Percentiles rank a stretch among this genome's conserved stretches.
Evolutionary conservation across 371 early-diverging fungal species (phyloP).

Genomic region (Syncephalastrum monosporum): DNA sequence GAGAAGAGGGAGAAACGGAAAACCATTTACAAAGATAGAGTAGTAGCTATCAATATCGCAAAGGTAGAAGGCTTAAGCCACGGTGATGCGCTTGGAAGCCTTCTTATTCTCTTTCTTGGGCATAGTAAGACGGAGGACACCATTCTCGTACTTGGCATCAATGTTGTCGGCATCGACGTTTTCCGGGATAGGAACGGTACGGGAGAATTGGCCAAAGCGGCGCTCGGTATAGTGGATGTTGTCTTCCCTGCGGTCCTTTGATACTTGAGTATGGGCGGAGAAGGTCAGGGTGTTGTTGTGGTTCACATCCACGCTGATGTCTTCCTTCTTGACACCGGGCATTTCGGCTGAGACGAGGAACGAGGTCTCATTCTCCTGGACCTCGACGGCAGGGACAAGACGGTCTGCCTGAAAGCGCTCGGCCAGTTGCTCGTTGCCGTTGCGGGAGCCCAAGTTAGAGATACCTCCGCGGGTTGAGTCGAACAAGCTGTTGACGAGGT

Average conservation of each 20-base stretch:
- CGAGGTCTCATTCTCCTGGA: slow-evolving; percentile 23
- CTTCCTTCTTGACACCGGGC: slow-evolving; percentile 31
- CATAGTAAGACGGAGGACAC: slow-evolving; percentile 52
- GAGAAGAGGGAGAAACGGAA: too few relatives aligned
- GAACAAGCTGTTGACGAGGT: slow-evolving; percentile 23
- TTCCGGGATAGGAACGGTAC: slow-evolving; percentile 53
- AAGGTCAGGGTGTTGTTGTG: slow-evolving; percentile 15
- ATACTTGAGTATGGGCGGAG: slow-evolving; percentile 18
- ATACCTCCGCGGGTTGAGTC: slow-evolving; percentile 4
- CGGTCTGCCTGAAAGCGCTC: background rate
- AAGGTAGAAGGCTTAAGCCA: slow-evolving; percentile 4
- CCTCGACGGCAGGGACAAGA: slow-evolving; percentile 19
- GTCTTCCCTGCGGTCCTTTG: slow-evolving; percentile 5
- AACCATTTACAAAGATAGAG: too few relatives aligned
- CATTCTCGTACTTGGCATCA: slow-evolving; percentile 55
- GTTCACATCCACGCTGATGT: slow-evolving; percentile 23
- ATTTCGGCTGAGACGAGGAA: slow-evolving; percentile 27
- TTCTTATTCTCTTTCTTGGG: slow-evolving; percentile 38
- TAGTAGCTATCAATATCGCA: too few relatives aligned
- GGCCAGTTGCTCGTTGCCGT: slow-evolving; percentile 2
- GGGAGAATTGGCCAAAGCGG: slow-evolving; percentile 47
- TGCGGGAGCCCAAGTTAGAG: background rate
- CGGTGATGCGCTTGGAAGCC: slow-evolving; percentile 7
- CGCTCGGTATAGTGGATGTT: slow-evolving; percentile 48
- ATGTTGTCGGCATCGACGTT: slow-evolving; percentile 45